Evolutionary conservation across 768 basidiomycete genomes (phyloP).

Genomic region (Pleurotus tuoliensis): DNA sequence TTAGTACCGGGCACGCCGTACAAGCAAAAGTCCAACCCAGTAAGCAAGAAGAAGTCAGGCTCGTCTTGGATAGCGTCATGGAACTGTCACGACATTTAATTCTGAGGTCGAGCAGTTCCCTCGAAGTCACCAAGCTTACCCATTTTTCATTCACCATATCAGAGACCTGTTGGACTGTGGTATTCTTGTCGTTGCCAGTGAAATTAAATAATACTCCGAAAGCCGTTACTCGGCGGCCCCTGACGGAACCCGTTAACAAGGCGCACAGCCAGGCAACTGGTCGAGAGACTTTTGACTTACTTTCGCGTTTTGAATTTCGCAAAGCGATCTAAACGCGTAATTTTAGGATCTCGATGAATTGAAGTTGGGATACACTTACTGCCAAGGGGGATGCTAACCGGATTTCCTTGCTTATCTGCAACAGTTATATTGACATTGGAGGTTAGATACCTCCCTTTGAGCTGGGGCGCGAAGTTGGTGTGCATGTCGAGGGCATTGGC

Average conservation of each 20-base stretch:
- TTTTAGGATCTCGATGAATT: not conserved
- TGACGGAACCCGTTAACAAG: constrained; percentile 13
- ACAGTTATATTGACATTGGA: constrained; percentile 87
- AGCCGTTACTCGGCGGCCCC: constrained; percentile 70
- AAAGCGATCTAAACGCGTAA: constrained; percentile 44
- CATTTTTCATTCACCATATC: constrained; percentile 80
- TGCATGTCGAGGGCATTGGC: constrained; percentile 67
- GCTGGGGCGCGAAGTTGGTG: constrained; percentile 60
- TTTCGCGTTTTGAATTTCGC: constrained; percentile 71
- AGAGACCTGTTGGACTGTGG: constrained; percentile 69
- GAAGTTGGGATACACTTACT: constrained; percentile 16
- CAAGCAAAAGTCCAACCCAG: constrained; percentile 41
- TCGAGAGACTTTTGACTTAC: constrained; percentile 32
- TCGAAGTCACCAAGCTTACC: constrained; percentile 32
- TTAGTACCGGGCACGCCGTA: not conserved
- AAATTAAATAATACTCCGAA: constrained; percentile 81
- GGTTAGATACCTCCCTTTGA: constrained; percentile 73
- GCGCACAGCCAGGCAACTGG: not conserved
- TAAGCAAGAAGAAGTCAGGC: constrained; percentile 79
- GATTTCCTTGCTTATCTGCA: constrained; percentile 33
- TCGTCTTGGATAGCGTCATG: constrained; percentile 70
- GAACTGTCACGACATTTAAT: constrained; percentile 46
- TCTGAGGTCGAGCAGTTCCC: too few species aligned
- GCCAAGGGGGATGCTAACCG: constrained; percentile 34
- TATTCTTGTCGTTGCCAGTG: constrained; percentile 63